phyloP scores from a whole-genome alignment of 2,329 filamentous ascomycete genomes.

The Paraphoma sp. region DNA sequence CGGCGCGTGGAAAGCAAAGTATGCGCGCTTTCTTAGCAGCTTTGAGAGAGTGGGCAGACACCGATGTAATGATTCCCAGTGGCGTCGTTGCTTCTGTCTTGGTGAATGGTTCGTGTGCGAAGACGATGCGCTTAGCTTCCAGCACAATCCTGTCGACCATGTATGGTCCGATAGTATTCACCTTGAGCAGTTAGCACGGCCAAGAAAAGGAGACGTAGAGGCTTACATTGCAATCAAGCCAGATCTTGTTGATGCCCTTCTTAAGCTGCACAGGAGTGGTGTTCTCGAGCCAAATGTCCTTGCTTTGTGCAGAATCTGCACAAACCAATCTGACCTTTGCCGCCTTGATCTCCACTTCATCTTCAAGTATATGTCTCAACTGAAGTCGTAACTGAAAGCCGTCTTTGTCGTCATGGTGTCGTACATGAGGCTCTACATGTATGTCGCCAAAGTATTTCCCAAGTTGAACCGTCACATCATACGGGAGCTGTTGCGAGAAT shows the following conservation, averaged over 20 bases:
- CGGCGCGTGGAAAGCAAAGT: slow-evolving; percentile 73
- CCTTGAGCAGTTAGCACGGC: slow-evolving; percentile 53
- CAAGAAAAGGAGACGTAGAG: background rate
- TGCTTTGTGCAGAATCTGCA: slow-evolving; percentile 61
- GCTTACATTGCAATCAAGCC: slow-evolving; percentile 56
- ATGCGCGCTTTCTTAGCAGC: slow-evolving; percentile 62
- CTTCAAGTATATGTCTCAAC: slow-evolving; percentile 74
- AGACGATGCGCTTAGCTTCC: slow-evolving; percentile 66
- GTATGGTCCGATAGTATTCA: slow-evolving; percentile 75
- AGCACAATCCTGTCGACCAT: slow-evolving; percentile 76
- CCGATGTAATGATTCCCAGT: slow-evolving; percentile 55
- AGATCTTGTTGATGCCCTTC: slow-evolving; percentile 61
- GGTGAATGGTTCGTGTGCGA: slow-evolving; percentile 69
- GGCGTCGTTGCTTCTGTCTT: slow-evolving; percentile 57
- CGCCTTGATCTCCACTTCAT: slow-evolving; percentile 70
- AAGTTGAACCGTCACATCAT: slow-evolving; percentile 72
- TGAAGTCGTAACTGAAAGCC: slow-evolving; percentile 74
- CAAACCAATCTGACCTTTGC: slow-evolving; percentile 70
- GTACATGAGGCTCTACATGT: slow-evolving; percentile 70
- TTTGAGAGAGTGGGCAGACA: slow-evolving; percentile 40
- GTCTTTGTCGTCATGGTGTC: slow-evolving; percentile 74
- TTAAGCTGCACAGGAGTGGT: slow-evolving; percentile 56
- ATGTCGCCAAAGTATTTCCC: slow-evolving; percentile 76
- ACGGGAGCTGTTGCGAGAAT: slow-evolving; percentile 58
- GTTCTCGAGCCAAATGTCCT: slow-evolving; percentile 72